Evolutionary conservation across 2,329 filamentous ascomycete genomes (phyloP).

Genomic region (Chalaropsis thielavioides): DNA sequence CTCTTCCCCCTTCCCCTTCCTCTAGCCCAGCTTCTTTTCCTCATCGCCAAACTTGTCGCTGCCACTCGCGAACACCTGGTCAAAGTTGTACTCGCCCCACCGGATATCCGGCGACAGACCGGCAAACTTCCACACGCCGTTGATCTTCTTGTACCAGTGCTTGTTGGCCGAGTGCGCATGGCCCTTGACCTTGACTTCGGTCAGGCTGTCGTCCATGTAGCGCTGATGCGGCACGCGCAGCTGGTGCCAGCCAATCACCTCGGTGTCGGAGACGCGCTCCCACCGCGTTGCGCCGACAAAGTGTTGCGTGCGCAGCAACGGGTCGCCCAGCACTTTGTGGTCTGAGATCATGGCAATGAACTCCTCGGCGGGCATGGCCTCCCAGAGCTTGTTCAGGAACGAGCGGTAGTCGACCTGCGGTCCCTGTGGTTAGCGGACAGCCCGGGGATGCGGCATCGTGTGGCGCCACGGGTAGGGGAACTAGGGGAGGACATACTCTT

Average conservation of each 20-base stretch:
- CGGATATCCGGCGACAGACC: slow-evolving; percentile 40
- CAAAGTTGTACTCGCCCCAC: slow-evolving; percentile 44
- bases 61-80: slow-evolving; percentile 34
- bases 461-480: background rate
- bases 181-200: slow-evolving; percentile 40
- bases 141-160: slow-evolving; percentile 42
- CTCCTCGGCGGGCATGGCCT: slow-evolving; percentile 46
- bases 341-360: slow-evolving; percentile 46
- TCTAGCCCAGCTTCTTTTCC: background rate
- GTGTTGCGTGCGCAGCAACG: slow-evolving; percentile 49
- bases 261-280: slow-evolving; percentile 42
- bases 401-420: slow-evolving; percentile 54
- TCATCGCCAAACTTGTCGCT: slow-evolving; percentile 17
- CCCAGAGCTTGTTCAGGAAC: slow-evolving; percentile 46
- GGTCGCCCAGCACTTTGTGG: slow-evolving; percentile 43
- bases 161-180: slow-evolving; percentile 44
- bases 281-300: slow-evolving; percentile 46
- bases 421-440: slow-evolving; percentile 34
- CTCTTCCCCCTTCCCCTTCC: background rate
- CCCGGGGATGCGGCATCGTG: slow-evolving; percentile 43
- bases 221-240: slow-evolving; percentile 48
- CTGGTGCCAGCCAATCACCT: slow-evolving; percentile 46
- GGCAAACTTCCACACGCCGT: slow-evolving; percentile 48
- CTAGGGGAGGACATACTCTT: slow-evolving; percentile 13
- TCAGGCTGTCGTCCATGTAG: slow-evolving; percentile 37